Base-by-base conservation (phyloP, 2,329 filamentous ascomycete species). In the Penicillium sp. region DNA sequence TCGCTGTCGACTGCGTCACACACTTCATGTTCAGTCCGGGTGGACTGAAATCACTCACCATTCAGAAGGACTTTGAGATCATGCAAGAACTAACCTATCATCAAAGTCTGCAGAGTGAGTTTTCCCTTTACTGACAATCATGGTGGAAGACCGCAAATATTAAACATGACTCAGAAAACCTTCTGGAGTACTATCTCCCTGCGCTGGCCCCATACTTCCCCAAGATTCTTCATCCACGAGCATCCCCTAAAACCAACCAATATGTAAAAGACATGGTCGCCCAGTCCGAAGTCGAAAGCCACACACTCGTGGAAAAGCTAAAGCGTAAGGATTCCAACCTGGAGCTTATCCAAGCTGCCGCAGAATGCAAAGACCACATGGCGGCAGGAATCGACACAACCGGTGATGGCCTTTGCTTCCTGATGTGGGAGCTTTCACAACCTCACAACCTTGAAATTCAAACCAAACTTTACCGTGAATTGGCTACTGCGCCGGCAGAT, bases 361-460 rank as follows among this genome's bases (percentile, higher is more conserved):
- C 85, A 18, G 86, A 89, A 68, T 87, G 83, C 60, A 79, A 87
- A 50, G 86, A 89, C 60, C 86, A 89, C 66, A 84, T 89, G 81
- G 83, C 81, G 0, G 86, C 86, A 0, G 86, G 86, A 0, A 87
- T 89, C 53, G 86, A 89, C 60, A 89, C 86, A 0, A 88, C 86
- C 0, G 85, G 85, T 14, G 86, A 89, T 58, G 84, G 78, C 0
- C 73, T 89, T 0, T 88, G 84, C 62, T 88, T 88, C 63, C 74
- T 89, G 11, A 85, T 89, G 81, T 86, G 85, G 79, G 81, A 88
- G 64, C 74, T 89, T 2, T 89, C 86, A 1, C 81, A 82, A 56
- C 81, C 83, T 2, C 69, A 76, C 7, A 84, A 80, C 4, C 60
- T 73, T 1, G 52, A 65, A 2, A 73, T 81, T 44, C 85, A 88